Evolutionary conservation across 169 alveolate genomes (phyloP).

Genomic region (Eimeria sp.): DNA sequence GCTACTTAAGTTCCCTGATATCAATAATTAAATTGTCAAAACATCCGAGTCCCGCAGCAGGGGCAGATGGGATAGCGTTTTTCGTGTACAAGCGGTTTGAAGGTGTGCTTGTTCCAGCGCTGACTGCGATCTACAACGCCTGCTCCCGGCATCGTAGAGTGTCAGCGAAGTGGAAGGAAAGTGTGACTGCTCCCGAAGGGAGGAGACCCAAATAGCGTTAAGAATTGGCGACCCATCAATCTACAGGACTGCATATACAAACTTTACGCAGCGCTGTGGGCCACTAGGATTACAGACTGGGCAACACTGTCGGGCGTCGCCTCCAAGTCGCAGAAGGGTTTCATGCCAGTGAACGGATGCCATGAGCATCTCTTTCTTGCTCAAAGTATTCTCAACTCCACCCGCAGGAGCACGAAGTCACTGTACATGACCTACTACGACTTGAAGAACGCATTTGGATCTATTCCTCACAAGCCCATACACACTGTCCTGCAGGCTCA

Average conservation of each 20-base stretch:
- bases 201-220: too few relatives aligned
- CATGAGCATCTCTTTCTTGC: not conserved
- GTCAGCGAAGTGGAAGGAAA: too few relatives aligned
- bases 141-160: too few relatives aligned
- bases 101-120: too few relatives aligned
- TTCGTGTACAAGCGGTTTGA: too few relatives aligned
- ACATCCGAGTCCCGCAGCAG: too few relatives aligned
- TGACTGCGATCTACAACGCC: too few relatives aligned
- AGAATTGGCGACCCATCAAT: not conserved
- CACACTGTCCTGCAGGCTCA: slow-evolving; percentile 6
- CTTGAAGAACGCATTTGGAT: too few relatives aligned
- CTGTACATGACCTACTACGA: too few relatives aligned
- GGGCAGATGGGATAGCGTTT: too few relatives aligned
- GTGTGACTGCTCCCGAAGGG: too few relatives aligned
- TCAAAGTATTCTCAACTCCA: slow-evolving; percentile 3
- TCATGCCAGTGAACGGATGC: not conserved
- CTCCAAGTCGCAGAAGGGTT: not conserved
- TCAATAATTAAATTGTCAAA: not conserved
- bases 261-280: not conserved
- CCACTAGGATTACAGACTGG: not conserved
- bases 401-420: not conserved
- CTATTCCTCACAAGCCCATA: too few relatives aligned
- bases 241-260: slow-evolving; percentile 6
- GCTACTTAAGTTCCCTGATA: not conserved
- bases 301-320: not conserved